Conservation (phyloP, 768 basidiomycete species). For the Trametes cubensis region DNA sequence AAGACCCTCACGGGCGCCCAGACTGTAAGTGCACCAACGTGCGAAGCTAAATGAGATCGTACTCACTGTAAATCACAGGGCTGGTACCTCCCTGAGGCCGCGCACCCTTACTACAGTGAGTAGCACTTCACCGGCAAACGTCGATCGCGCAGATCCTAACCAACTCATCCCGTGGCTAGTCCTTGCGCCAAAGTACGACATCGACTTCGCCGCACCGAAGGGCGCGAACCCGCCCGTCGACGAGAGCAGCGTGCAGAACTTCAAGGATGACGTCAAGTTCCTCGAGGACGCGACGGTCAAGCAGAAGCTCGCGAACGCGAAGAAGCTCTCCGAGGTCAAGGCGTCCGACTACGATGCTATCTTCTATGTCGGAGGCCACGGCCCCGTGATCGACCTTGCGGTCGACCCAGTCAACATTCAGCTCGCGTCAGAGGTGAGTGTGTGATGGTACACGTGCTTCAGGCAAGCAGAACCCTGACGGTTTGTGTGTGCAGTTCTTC, state of each 20-base stretch:
- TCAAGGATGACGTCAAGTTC: slow-evolving; percentile 63
- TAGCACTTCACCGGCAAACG: background rate
- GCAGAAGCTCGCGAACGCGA: slow-evolving; percentile 55
- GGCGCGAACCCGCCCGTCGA: slow-evolving; percentile 75
- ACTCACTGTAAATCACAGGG: slow-evolving; percentile 46
- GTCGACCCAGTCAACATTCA: slow-evolving; percentile 56
- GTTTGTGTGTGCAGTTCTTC: slow-evolving; percentile 55
- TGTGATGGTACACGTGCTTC: background rate
- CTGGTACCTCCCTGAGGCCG: slow-evolving; percentile 72
- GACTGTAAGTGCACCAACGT: slow-evolving; percentile 45
- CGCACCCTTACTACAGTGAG: slow-evolving; percentile 39
- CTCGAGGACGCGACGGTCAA: slow-evolving; percentile 55
- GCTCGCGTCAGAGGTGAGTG: slow-evolving; percentile 54
- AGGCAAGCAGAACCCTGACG: background rate
- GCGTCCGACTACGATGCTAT: slow-evolving; percentile 68
- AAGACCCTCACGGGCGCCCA: slow-evolving; percentile 52
- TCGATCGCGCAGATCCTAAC: background rate
- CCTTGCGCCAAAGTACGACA: slow-evolving; percentile 41
- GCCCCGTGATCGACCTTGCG: slow-evolving; percentile 74
- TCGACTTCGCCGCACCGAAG: slow-evolving; percentile 48
- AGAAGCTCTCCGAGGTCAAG: slow-evolving; percentile 62
- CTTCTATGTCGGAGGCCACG: slow-evolving; percentile 81
- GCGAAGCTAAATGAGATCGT: background rate
- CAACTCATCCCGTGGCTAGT: slow-evolving; percentile 16
- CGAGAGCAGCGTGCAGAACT: slow-evolving; percentile 51